Percentiles rank a stretch among this genome's conserved stretches.
phyloP scores from a whole-genome alignment of 1,139 yeast genomes.

The Arxiozyma heterogenica region DNA sequence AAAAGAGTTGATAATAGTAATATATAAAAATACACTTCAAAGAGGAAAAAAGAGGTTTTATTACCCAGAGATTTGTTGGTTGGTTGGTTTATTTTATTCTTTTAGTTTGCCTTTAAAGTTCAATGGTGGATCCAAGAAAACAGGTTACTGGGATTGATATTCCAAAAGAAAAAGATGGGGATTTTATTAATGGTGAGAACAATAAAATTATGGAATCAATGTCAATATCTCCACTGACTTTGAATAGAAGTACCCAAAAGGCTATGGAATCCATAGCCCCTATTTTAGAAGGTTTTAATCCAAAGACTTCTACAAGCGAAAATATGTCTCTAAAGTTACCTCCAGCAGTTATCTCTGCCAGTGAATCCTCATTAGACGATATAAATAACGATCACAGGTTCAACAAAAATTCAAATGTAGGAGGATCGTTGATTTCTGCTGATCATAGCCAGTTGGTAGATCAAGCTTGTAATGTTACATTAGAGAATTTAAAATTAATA shows the following conservation, averaged over 20 bases:
- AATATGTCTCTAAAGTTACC: conserved; percentile 34
- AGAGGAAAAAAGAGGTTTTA: not conserved
- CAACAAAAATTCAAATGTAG: conserved; percentile 21
- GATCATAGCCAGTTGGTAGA: not conserved
- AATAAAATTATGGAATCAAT: conserved; percentile 4
- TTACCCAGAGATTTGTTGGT: no score
- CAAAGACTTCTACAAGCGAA: conserved; percentile 61
- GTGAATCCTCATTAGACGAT: conserved; percentile 17
- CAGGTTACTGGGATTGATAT: conserved; percentile 2
- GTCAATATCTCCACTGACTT: conserved; percentile 29
- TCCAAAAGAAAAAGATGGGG: conserved; percentile 1
- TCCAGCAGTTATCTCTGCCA: conserved; percentile 26
- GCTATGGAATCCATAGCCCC: conserved; percentile 79
- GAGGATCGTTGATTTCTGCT: not conserved
- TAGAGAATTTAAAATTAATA: not conserved
- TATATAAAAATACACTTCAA: no score
- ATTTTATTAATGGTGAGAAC: not conserved
- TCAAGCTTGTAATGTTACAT: not conserved
- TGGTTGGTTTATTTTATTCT: not conserved
- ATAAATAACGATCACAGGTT: conserved; percentile 21
- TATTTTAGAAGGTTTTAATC: conserved; percentile 59
- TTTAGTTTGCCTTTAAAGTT: not conserved
- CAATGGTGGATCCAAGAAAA: conserved; percentile 4
- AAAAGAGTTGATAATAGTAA: not conserved
- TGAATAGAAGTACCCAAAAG: conserved; percentile 34